Evolutionary conservation across 768 basidiomycete genomes (phyloP).

Genomic region (Amyloporia xantha): DNA sequence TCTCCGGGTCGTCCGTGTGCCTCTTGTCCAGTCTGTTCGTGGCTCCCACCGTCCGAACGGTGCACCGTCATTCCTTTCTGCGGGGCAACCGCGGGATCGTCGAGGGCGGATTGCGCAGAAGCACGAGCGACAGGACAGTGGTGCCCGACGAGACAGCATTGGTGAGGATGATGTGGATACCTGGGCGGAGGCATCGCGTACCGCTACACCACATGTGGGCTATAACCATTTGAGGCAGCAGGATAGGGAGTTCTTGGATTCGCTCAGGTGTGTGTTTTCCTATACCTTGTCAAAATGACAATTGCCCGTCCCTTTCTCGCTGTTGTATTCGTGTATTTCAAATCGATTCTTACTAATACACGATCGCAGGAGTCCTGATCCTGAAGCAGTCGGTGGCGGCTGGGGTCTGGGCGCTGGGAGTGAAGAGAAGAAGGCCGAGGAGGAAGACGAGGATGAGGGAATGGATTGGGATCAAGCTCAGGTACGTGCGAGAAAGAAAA

Average conservation of each 20-base stretch:
- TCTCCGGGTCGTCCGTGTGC: constrained; percentile 53
- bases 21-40: constrained; percentile 24
- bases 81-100: constrained; percentile 68
- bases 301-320: too few species aligned
- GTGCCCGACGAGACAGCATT: constrained; percentile 1
- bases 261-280: constrained; percentile 31
- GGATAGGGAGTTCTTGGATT: constrained; percentile 52
- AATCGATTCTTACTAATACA: constrained; percentile 4
- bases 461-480: constrained; percentile 70
- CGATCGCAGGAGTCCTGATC: constrained; percentile 44
- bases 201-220: too few species aligned
- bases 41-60: constrained; percentile 14
- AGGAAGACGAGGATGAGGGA: constrained; percentile 52
- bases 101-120: constrained; percentile 68
- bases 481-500: constrained; percentile 26
- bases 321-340: too few species aligned
- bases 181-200: neutral
- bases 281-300: constrained; percentile 7
- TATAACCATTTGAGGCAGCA: constrained; percentile 35
- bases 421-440: constrained; percentile 42
- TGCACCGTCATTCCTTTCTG: constrained; percentile 66
- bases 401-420: constrained; percentile 65
- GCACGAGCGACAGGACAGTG: constrained; percentile 8
- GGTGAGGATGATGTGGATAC: constrained; percentile 21
- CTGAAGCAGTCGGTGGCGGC: constrained; percentile 53